Evolutionary conservation across 192 early-diverging fungal species (phyloP), one percentile per base, ranked within the genome.

Genomic region (Podila epigama): DNA sequence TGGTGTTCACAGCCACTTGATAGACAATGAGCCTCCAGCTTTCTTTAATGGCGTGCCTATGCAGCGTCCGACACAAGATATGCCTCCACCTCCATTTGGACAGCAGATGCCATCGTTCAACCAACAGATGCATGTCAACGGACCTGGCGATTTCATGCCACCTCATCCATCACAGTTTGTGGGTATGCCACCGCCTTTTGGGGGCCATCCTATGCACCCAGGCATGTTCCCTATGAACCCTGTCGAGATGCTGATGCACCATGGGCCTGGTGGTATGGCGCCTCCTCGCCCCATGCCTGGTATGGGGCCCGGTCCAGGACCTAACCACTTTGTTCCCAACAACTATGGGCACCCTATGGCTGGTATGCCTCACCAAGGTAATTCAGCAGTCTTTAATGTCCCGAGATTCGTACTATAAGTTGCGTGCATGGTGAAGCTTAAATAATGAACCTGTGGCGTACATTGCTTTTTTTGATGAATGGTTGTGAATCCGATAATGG

Each of bases 301-400:
- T n/a, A 68, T 77, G 73, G 65, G 70, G 13, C 70, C 70, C 18
- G 70, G 70, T 0, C 70, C 73, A 48, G 73, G 73, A 35, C 73
- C 73, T 1, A 77, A 55, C 36, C 66, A 77, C 44, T 77, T 77
- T 60, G 73, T 77, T 11, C 73, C 73, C 35, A 77, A 68, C n/a
- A 77, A 64, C 56, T 77, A 66, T 68, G 73, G 73, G 20, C 73
- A 77, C 51, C 73, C 73, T 13, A 77, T 77, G 73, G 64, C 36
- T 25, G 59, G 59, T 16, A 77, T 77, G 63, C 73, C 73, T 9
- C 73, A 68, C 48, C 73, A 60, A 52, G 73, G 73, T 77, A 64
- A 36, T 48, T 42, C 2, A 25, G 35, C 22, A 2, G 29, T 34
- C 40, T 8, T 51, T 28, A 3, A 22, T 7, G 2, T 9, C 20